Conservation (phyloP, 2,329 filamentous ascomycete species). For the Pestalotiopsis sp. region DNA sequence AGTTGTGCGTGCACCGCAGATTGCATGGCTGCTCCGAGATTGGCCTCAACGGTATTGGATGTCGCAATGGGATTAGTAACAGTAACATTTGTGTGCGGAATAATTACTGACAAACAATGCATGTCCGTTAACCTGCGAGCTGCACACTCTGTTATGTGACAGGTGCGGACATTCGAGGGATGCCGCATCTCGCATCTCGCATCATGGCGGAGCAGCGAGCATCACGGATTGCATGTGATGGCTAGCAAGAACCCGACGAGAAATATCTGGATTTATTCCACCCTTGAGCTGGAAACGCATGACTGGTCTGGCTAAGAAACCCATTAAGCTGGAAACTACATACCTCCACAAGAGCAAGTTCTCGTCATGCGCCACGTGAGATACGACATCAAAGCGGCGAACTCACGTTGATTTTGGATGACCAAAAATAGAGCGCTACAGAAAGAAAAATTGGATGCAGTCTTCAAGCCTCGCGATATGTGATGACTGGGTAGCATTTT, state of each 20-base stretch:
- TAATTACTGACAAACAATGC: neutral
- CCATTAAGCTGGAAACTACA: neutral
- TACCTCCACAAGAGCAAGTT: neutral
- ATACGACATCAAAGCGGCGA: neutral
- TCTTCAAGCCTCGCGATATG: neutral
- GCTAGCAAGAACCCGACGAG: neutral
- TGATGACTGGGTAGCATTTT: slow-evolving; percentile 5
- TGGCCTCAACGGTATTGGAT: neutral
- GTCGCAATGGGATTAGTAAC: neutral
- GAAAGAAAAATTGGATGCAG: neutral
- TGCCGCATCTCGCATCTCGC: neutral
- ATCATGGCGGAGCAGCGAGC: neutral
- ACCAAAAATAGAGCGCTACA: neutral
- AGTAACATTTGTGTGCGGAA: neutral
- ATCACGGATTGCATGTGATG: neutral
- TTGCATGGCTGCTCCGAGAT: neutral
- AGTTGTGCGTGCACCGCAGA: neutral
- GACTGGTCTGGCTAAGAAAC: neutral
- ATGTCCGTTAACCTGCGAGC: neutral
- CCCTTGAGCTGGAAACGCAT: neutral
- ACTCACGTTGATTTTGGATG: neutral
- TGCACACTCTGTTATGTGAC: neutral
- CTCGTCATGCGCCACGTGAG: neutral
- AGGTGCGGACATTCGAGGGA: neutral
- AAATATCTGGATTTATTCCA: neutral